These are phyloP conservation scores for Myriosclerotinia duriaeana DNA, from an alignment of 2,329 filamentous ascomycete genomes.

Conservation along the genomic window DNA sequence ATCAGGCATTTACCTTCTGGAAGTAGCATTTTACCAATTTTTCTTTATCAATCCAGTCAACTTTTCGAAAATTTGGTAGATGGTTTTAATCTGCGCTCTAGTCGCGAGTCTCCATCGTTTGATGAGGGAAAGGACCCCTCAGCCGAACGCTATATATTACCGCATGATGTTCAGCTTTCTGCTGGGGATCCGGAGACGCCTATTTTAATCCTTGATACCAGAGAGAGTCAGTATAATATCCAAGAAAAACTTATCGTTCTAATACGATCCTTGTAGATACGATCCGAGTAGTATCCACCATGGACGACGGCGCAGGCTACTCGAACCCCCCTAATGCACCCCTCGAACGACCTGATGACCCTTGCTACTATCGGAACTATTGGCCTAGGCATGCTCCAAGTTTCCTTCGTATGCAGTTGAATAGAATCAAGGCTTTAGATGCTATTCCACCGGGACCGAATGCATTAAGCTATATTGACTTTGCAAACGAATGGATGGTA, in stretches of 20 bases:
- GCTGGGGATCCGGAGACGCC: background rate
- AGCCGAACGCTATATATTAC: background rate
- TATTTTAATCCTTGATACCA: background rate
- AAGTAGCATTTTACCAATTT: no score
- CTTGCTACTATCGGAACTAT: background rate
- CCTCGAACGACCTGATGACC: background rate
- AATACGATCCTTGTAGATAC: background rate
- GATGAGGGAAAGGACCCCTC: background rate
- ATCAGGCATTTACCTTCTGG: background rate
- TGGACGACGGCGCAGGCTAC: background rate
- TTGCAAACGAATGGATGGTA: slow-evolving; percentile 3
- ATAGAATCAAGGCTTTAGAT: slow-evolving; percentile 9
- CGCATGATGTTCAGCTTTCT: background rate
- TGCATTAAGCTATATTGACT: background rate
- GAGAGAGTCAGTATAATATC: background rate
- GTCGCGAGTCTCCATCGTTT: slow-evolving; percentile 1
- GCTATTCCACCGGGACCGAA: background rate
- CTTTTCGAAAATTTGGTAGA: background rate
- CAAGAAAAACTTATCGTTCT: background rate
- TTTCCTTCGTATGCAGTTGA: background rate
- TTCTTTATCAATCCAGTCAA: background rate
- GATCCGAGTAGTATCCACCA: background rate
- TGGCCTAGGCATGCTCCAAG: slow-evolving; percentile 12
- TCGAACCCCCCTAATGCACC: background rate
- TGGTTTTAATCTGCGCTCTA: background rate